Conservation (phyloP, 192 early-diverging fungal species). For the Coemansia sp. region DNA sequence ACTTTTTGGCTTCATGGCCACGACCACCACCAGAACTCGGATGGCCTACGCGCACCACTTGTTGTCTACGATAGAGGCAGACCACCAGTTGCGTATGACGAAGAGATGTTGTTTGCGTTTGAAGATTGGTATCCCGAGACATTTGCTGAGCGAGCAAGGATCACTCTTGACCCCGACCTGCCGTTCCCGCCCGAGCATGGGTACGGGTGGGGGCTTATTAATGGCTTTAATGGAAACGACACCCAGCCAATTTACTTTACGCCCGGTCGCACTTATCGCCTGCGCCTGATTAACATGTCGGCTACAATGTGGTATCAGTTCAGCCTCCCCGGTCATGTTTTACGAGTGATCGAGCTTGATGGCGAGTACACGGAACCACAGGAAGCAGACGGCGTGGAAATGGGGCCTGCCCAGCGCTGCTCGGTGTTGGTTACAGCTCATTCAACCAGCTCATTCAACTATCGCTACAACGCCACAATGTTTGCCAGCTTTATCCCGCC, state of each 20-base stretch:
- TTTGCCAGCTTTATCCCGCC: slow-evolving; percentile 54
- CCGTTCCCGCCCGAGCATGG: slow-evolving; percentile 59
- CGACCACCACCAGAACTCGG: slow-evolving; percentile 66
- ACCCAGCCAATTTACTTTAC: slow-evolving; percentile 57
- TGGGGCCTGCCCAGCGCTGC: slow-evolving; percentile 72
- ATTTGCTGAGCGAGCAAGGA: slow-evolving; percentile 46
- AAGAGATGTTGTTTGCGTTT: slow-evolving; percentile 59
- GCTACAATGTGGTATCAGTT: slow-evolving; percentile 66
- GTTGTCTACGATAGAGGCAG: slow-evolving; percentile 59
- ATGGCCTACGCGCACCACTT: slow-evolving; percentile 70
- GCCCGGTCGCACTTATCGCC: slow-evolving; percentile 72
- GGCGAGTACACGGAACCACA: slow-evolving; percentile 60
- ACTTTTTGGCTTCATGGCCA: slow-evolving; percentile 84
- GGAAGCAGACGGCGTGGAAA: slow-evolving; percentile 52
- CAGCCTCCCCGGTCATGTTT: slow-evolving; percentile 67
- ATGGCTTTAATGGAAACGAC: slow-evolving; percentile 47
- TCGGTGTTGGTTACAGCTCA: slow-evolving; percentile 73
- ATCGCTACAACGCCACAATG: slow-evolving; percentile 58
- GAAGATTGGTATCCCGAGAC: slow-evolving; percentile 70
- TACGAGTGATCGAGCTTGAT: slow-evolving; percentile 77
- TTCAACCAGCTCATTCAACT: slow-evolving; percentile 59
- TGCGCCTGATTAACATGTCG: slow-evolving; percentile 75
- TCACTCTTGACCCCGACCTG: slow-evolving; percentile 51
- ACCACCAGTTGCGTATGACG: slow-evolving; percentile 59
- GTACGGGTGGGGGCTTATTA: slow-evolving; percentile 47